phyloP scores from a whole-genome alignment of 2,329 filamentous ascomycete species.

The Cryoendolithus antarcticus region DNA sequence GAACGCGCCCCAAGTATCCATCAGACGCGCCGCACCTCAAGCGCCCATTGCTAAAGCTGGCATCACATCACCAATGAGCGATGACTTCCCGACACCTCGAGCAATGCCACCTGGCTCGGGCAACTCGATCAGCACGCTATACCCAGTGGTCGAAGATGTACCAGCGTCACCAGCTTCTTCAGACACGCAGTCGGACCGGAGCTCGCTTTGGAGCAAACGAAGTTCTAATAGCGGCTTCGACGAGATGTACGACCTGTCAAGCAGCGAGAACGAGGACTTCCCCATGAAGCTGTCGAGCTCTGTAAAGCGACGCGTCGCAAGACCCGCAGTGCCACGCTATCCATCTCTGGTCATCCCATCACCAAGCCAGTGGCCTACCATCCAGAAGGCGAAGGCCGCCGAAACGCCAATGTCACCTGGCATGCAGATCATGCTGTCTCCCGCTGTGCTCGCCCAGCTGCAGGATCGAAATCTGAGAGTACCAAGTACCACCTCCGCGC shows the following conservation, averaged over 20 bases:
- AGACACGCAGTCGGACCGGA: slow-evolving; percentile 37
- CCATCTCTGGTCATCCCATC: slow-evolving; percentile 49
- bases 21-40: slow-evolving; percentile 17
- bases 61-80: slow-evolving; percentile 33
- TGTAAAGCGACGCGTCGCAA: slow-evolving; percentile 29
- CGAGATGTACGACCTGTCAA: slow-evolving; percentile 76
- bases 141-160: slow-evolving; percentile 9
- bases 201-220: slow-evolving; percentile 45
- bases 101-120: slow-evolving; percentile 6
- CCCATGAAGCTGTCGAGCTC: slow-evolving; percentile 40
- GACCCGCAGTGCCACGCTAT: slow-evolving; percentile 31
- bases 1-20: slow-evolving; percentile 32
- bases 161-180: slow-evolving; percentile 49
- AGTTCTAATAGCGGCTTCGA: slow-evolving; percentile 66
- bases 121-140: slow-evolving; percentile 5
- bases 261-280: slow-evolving; percentile 55
- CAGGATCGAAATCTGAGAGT: slow-evolving; percentile 45
- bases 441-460: slow-evolving; percentile 55
- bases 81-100: slow-evolving; percentile 47
- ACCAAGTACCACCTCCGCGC: slow-evolving; percentile 66
- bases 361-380: slow-evolving; percentile 42
- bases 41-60: slow-evolving; percentile 23
- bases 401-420: slow-evolving; percentile 34
- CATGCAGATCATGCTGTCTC: slow-evolving; percentile 27
- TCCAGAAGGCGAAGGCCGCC: slow-evolving; percentile 38